Conservation (phyloP, 495 filamentous ascomycete species). For the Lindgomyces ingoldianus region DNA sequence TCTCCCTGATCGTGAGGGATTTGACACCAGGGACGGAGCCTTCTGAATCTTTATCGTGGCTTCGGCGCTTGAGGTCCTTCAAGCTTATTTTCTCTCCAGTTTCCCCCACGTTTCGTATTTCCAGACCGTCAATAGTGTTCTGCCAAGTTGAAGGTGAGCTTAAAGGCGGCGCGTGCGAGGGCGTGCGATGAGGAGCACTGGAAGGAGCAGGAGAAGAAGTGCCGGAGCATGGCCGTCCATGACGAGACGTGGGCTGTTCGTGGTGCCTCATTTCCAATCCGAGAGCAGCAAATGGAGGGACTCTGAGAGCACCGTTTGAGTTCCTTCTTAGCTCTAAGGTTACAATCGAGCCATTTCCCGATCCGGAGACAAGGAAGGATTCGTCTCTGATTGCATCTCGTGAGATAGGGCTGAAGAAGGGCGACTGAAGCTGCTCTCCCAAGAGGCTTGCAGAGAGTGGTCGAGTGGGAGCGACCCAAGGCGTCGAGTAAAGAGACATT, state of each 20-base stretch:
- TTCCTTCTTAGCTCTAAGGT: background rate
- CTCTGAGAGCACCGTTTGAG: background rate
- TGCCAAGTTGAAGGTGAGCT: background rate
- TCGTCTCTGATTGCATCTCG: background rate
- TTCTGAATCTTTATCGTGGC: background rate
- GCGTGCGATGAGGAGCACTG: background rate
- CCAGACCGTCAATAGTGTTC: background rate
- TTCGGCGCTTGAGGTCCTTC: background rate
- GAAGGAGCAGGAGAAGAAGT: background rate
- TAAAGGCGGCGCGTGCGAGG: background rate
- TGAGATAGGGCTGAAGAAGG: conserved; percentile 2
- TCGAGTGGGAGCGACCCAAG: background rate
- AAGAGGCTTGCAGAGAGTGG: conserved; percentile 12
- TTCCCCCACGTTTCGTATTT: background rate
- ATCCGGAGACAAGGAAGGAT: background rate
- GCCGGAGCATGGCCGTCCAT: too few species aligned
- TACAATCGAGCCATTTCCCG: background rate
- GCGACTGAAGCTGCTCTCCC: conserved; percentile 5
- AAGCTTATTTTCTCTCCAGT: background rate
- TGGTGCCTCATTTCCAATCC: too few species aligned
- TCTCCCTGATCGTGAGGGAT: conserved; percentile 41
- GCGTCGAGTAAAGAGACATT: conserved; percentile 10
- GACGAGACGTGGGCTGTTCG: too few species aligned
- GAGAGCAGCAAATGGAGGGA: too few species aligned
- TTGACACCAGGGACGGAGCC: background rate